Base-by-base conservation (phyloP, 2,329 filamentous ascomycete genomes). In the Fusarium lateritium region DNA sequence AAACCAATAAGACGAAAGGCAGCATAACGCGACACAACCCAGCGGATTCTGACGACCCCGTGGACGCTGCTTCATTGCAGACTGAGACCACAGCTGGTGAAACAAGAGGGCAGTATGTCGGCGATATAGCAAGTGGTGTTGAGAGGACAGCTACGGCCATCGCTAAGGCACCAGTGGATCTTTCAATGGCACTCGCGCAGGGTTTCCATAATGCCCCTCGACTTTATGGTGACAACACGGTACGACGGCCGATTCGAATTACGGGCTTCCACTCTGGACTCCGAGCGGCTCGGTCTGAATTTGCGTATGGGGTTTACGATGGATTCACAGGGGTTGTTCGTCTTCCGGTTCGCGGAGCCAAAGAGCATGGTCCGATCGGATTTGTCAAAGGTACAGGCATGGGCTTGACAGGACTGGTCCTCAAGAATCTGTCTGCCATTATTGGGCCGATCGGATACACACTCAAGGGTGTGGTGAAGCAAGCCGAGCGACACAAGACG, bases 151-250 rank as follows among this genome's bases (percentile, higher is more conserved):
- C 83, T 0, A 75, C 80, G 3, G 86, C 88, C 6, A 77, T 90
- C 6, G 83, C 82, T 8, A 83, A 81, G 63, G 86, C 88, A 0
- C 90, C 90, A 0, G 85, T 91, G 67, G 85, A 90, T 70, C 76
- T 92, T 4, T 83, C 85, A 1, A 78, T 91, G 40, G 88, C 88
- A 0, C 75, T 92, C 3, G 88, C 88, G 2, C 89, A 92, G 73
- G 90, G 90, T 2, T 92, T 92, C 67, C 90, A 92, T 75, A 92
- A 92, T 67, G 89, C 89, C 0, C 90, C 90, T 2, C 85, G 89
- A 3, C 82, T 93, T 1, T 93, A 92, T 69, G 90, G 90, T 15
- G 91, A 93, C 71, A 85, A 88, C 49, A 92, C 90, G 2, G 91
- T 93, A 3, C 85, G 91, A 5, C 84, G 85, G 3, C 88, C 89